A percentile compares a stretch with the other conserved stretches of the same genome.
Conservation (phyloP, 208 protist genomes). For the Acanthamoeba triangularis region DNA sequence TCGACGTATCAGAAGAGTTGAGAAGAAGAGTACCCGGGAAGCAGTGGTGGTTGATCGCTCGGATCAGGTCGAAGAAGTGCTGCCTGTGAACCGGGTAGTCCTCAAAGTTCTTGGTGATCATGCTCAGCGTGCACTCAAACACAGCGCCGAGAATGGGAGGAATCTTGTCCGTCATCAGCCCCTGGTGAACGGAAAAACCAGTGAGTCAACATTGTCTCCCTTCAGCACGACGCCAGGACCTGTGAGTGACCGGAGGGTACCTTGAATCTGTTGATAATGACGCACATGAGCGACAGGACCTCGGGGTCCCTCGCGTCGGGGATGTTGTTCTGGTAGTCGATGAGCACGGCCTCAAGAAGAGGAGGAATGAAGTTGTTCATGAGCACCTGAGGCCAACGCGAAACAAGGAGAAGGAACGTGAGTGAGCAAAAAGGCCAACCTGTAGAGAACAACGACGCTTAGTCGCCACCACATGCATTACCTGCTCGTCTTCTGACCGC, state of each 20-base stretch:
- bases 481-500: constrained; percentile 90
- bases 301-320: constrained; percentile 96
- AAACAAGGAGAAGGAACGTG: constrained; percentile 60
- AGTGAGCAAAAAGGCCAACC: neutral
- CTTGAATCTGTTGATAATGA: constrained; percentile 95
- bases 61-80: constrained; percentile 98
- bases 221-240: neutral
- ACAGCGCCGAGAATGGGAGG: constrained; percentile 97
- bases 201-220: too few species aligned
- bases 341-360: constrained; percentile 97
- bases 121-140: constrained; percentile 98
- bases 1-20: too few species aligned
- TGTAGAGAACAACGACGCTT: neutral
- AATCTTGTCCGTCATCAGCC: constrained; percentile 92
- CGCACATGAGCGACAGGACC: constrained; percentile 95
- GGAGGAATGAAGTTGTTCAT: constrained; percentile 95
- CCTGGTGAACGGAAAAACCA: constrained; percentile 27
- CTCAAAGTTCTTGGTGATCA: constrained; percentile 98
- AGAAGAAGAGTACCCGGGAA: constrained; percentile 75
- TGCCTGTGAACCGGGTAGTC: constrained; percentile 98
- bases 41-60: constrained; percentile 95
- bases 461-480: neutral
- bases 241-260: neutral
- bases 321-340: constrained; percentile 96
- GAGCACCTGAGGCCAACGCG: constrained; percentile 83